Conservation (phyloP, 73 alveolate genomes). For the Tetrahymena borealis region DNA sequence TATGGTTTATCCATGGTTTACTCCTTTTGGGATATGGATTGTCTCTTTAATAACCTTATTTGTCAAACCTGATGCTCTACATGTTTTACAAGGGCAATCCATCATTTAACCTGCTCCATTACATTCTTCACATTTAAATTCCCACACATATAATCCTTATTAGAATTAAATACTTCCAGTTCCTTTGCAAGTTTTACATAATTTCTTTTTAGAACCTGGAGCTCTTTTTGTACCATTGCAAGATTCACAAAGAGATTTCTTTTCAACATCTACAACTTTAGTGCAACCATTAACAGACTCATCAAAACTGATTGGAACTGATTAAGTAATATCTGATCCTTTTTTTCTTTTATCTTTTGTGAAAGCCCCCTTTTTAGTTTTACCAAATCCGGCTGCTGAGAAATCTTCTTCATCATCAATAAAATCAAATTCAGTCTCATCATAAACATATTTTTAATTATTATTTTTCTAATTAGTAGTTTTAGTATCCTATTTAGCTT, state of each 20-base stretch:
- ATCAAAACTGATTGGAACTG: constrained; percentile 58
- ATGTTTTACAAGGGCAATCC: constrained; percentile 58
- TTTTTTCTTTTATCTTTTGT: constrained; percentile 27
- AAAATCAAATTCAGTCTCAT: background rate
- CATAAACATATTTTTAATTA: background rate
- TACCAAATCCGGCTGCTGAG: background rate
- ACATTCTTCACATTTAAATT: constrained; percentile 64
- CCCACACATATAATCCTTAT: constrained; percentile 69
- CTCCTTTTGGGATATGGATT: constrained; percentile 81
- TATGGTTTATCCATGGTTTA: constrained; percentile 58
- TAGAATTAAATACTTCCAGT: constrained; percentile 57
- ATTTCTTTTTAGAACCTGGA: constrained; percentile 76
- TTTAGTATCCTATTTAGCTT: too few relatives aligned
- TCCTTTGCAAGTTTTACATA: constrained; percentile 74
- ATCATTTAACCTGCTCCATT: constrained; percentile 67
- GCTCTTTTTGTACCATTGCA: constrained; percentile 72
- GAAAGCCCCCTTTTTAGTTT: background rate
- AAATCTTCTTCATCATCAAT: background rate
- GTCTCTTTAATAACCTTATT: constrained; percentile 44
- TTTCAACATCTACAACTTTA: constrained; percentile 45
- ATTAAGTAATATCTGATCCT: constrained; percentile 54
- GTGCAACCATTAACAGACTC: constrained; percentile 74
- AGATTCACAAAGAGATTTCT: constrained; percentile 55
- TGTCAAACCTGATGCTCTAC: constrained; percentile 58
- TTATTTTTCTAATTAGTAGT: background rate